Percentiles rank a stretch among this genome's conserved stretches.
phyloP scores from a whole-genome alignment of 2,329 filamentous ascomycete genomes.

The Colletotrichum sp. region DNA sequence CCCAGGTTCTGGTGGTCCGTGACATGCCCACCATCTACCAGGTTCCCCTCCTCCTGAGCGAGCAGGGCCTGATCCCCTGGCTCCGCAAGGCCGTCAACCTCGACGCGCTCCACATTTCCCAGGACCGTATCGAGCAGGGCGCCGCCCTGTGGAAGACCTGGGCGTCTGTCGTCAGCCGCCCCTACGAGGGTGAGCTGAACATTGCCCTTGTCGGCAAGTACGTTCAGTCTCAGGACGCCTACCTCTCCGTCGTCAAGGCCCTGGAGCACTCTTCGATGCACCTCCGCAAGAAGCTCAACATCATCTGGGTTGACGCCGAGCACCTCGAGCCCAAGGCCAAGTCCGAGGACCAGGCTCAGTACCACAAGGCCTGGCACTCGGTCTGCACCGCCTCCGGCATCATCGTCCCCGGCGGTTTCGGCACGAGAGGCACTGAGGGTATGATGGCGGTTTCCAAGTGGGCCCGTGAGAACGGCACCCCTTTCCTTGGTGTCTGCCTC shows the following conservation, averaged over 20 bases:
- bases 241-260: slow-evolving; percentile 83
- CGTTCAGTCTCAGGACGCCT: slow-evolving; percentile 81
- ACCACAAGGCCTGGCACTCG: slow-evolving; percentile 85
- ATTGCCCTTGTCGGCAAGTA: slow-evolving; percentile 97
- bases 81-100: slow-evolving; percentile 71
- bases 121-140: slow-evolving; percentile 65
- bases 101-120: slow-evolving; percentile 57
- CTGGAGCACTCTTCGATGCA: slow-evolving; percentile 92
- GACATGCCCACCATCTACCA: slow-evolving; percentile 93
- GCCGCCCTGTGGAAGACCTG: slow-evolving; percentile 63
- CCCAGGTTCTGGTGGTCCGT: slow-evolving; percentile 88
- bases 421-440: slow-evolving; percentile 80
- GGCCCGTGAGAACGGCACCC: slow-evolving; percentile 81
- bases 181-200: slow-evolving; percentile 72
- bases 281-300: slow-evolving; percentile 77
- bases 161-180: slow-evolving; percentile 68
- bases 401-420: slow-evolving; percentile 79
- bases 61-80: slow-evolving; percentile 76
- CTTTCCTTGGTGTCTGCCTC: slow-evolving; percentile 86
- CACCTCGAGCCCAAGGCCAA: slow-evolving; percentile 75
- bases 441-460: slow-evolving; percentile 90
- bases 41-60: slow-evolving; percentile 87
- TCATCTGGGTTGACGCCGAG: slow-evolving; percentile 85
- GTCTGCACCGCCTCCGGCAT: slow-evolving; percentile 73
- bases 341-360: slow-evolving; percentile 70